Evolutionary conservation across 306 rosid species (phyloP).

Genomic region (Castanea mollissima): DNA sequence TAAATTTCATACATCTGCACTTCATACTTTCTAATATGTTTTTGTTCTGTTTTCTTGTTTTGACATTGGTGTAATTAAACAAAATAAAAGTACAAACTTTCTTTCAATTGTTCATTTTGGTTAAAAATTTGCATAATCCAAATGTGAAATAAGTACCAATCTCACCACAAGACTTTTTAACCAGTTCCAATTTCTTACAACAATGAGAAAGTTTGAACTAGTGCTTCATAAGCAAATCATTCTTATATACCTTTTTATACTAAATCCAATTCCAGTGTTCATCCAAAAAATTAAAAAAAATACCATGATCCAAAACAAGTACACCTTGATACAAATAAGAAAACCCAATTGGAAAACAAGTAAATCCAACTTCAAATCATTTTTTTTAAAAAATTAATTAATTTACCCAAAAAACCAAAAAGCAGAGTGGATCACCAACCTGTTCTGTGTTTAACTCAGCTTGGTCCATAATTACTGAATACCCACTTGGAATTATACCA

Average conservation of each 20-base stretch:
- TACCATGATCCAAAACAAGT: not conserved
- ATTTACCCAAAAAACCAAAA: not conserved
- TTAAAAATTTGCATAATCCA: not conserved
- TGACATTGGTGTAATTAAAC: too few species aligned
- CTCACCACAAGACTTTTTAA: not conserved
- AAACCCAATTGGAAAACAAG: not conserved
- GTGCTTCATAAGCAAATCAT: too few species aligned
- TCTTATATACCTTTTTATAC: not conserved
- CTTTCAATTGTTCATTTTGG: not conserved
- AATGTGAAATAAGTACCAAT: not conserved
- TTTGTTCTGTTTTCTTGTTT: not conserved
- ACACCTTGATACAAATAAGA: not conserved
- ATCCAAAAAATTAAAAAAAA: not conserved
- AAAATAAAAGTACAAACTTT: too few species aligned
- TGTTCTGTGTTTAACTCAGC: slow-evolving; percentile 82
- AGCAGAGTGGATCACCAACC: slow-evolving; percentile 45
- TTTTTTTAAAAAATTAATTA: not conserved
- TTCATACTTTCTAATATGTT: not conserved
- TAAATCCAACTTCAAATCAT: slow-evolving; percentile 20
- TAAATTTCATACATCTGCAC: not conserved
- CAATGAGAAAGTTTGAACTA: not conserved
- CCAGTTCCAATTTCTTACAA: not conserved
- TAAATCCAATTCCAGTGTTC: not conserved
- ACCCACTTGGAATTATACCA: slow-evolving; percentile 20
- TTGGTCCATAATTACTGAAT: slow-evolving; percentile 52